phyloP scores from a whole-genome alignment of 2,329 filamentous ascomycete genomes.

The Bertia moriformis region DNA sequence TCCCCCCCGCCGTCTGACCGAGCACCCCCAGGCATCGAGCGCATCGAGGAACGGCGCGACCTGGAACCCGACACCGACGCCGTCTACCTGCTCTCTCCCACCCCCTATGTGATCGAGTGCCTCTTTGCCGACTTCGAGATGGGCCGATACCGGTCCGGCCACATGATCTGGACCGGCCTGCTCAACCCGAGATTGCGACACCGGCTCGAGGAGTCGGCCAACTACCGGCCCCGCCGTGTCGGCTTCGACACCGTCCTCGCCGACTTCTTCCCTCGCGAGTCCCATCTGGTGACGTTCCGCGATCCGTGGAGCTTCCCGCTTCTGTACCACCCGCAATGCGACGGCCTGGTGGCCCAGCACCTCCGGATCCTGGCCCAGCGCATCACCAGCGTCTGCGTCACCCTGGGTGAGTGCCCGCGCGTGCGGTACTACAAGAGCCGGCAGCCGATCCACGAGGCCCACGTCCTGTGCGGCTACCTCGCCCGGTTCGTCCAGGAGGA shows the following conservation, averaged over 20 bases:
- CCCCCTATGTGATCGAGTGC: slow-evolving; percentile 80
- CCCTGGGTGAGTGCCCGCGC: slow-evolving; percentile 83
- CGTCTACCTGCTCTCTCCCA: slow-evolving; percentile 77
- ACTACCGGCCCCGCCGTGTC: slow-evolving; percentile 58
- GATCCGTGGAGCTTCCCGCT: slow-evolving; percentile 94
- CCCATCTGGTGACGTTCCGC: slow-evolving; percentile 76
- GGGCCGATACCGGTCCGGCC: slow-evolving; percentile 64
- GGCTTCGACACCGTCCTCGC: slow-evolving; percentile 71
- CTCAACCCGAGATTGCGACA: slow-evolving; percentile 57
- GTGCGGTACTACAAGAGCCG: slow-evolving; percentile 78
- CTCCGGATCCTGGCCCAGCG: slow-evolving; percentile 71
- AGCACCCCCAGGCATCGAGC: slow-evolving; percentile 63
- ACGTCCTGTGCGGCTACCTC: slow-evolving; percentile 72
- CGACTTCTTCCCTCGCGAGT: slow-evolving; percentile 82
- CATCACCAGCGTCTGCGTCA: slow-evolving; percentile 78
- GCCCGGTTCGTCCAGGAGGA: slow-evolving; percentile 85
- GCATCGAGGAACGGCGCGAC: slow-evolving; percentile 73
- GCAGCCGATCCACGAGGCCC: slow-evolving; percentile 68
- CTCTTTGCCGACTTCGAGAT: slow-evolving; percentile 83
- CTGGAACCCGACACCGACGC: slow-evolving; percentile 84
- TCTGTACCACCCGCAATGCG: slow-evolving; percentile 81
- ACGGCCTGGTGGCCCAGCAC: slow-evolving; percentile 66
- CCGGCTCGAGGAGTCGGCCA: slow-evolving; percentile 58
- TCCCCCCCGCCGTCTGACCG: slow-evolving; percentile 5
- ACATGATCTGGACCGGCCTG: slow-evolving; percentile 72